Evolutionary conservation across 495 filamentous ascomycete genomes (phyloP).

Genomic region (Daldinia vernicosa): DNA sequence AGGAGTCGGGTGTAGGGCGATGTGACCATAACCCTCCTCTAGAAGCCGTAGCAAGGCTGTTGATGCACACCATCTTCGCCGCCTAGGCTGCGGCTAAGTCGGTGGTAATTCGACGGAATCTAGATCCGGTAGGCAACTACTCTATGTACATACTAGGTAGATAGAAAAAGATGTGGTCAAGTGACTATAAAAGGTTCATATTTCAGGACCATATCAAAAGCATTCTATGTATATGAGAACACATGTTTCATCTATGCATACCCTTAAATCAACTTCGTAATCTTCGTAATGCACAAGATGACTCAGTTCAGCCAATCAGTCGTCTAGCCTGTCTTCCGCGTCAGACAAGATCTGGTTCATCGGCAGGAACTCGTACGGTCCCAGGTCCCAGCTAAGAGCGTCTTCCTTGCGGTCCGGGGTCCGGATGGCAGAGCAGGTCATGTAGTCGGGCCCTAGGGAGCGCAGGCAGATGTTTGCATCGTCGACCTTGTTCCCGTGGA

Average conservation of each 20-base stretch:
- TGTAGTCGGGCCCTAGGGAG: constrained; percentile 55
- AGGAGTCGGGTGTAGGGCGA: constrained; percentile 21
- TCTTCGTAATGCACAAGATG: constrained; percentile 5
- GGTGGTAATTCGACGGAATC: not conserved
- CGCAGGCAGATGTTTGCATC: constrained; percentile 57
- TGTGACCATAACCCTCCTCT: constrained; percentile 29
- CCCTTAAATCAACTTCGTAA: constrained; percentile 1
- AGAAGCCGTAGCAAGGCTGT: not conserved
- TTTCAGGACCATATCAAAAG: not conserved
- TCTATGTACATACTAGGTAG: too few relatives aligned
- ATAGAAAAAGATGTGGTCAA: constrained; percentile 6
- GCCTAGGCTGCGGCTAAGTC: not conserved
- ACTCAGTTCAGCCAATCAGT: constrained; percentile 6
- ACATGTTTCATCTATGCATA: not conserved
- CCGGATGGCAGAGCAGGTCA: constrained; percentile 57
- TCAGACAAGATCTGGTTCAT: constrained; percentile 52
- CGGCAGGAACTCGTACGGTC: constrained; percentile 49
- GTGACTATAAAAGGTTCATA: constrained; percentile 15
- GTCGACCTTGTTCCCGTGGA: constrained; percentile 49
- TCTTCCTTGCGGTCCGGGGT: constrained; percentile 50
- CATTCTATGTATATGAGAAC: constrained; percentile 5
- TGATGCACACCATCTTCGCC: constrained; percentile 7
- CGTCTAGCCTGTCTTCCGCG: constrained; percentile 45
- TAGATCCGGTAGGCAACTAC: not conserved
- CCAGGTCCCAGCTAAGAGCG: constrained; percentile 51